These are phyloP conservation scores for Tuber magnatum DNA, from an alignment of 495 filamentous ascomycete species.

Conservation along the genomic window DNA sequence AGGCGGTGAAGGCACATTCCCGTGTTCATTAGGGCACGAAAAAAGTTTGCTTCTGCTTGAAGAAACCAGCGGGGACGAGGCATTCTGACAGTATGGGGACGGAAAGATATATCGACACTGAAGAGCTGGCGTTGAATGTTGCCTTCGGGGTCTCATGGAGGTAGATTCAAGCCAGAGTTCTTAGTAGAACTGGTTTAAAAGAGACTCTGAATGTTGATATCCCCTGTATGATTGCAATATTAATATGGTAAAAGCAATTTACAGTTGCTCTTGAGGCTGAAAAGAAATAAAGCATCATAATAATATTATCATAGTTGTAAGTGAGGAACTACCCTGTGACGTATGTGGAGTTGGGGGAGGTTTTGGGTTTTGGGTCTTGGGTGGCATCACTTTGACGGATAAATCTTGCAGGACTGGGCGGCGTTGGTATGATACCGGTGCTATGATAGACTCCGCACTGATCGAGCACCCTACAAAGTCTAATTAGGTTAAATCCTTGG, in stretches of 20 bases:
- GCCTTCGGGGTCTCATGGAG: neutral
- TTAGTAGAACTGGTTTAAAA: neutral
- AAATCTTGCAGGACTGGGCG: neutral
- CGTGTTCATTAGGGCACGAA: conserved; percentile 69
- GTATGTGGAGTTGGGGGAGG: neutral
- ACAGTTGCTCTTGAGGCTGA: neutral
- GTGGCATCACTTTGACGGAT: neutral
- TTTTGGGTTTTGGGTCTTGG: neutral
- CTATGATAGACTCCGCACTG: no score
- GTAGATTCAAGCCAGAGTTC: neutral
- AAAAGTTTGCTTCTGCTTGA: conserved; percentile 62
- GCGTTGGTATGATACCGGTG: no score
- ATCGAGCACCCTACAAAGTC: no score
- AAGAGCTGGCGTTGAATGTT: neutral
- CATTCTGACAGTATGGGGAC: conserved; percentile 35
- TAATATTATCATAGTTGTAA: no score
- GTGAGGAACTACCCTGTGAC: neutral
- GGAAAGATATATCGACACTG: neutral
- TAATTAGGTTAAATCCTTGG: neutral
- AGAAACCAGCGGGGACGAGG: conserved; percentile 58
- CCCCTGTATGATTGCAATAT: neutral
- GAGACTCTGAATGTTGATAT: neutral
- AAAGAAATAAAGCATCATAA: neutral
- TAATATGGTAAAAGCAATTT: neutral
- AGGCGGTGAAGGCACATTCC: conserved; percentile 72